Evolutionary conservation across 2,329 filamentous ascomycete genomes (phyloP), one percentile per base, ranked within the genome.

Genomic region (Diplodia corticola): DNA sequence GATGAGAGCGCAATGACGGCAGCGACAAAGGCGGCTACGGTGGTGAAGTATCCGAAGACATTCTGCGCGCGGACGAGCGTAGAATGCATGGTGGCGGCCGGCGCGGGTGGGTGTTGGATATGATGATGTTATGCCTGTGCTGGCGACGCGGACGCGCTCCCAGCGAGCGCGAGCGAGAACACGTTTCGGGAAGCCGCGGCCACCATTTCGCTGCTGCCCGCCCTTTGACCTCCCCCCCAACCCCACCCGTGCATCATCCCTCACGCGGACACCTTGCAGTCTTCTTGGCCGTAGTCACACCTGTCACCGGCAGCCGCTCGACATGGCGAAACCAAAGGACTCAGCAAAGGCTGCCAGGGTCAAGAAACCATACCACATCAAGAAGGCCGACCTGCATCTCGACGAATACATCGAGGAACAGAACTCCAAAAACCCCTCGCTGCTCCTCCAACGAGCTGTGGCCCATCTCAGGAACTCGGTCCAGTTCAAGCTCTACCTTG

Each of bases 41-140:
- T 96, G 20, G 95, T 98, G 84, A 98, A 97, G 87, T 96, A 97
- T 79, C 95, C 93, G 78, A 99, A 99, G 78, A 93, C 89, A 81
- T 92, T 94, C 80, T 99, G 95, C 71, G 90, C 79, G 71, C 95
- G 91, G 69, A 91, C 92, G 57, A 96, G 80, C 54, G 90, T 87
- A 75, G 92, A 96, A 80, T 97, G 90, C 95, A 99, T 98, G 68
- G 68, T 84, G 81, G 22, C 24, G 24, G 50, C 33, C 37, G 33
- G 35, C 33, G 46, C 24, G 54, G n/a, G 20, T 28, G 50, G 30
- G 5, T n/a, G 15, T 51, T 61, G 33, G 26, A n/a, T 35, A 51
- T 48, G 49, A 51, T 51, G 49, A 37, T 40, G 28, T 13, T 40
- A 33, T 28, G 7, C n/a, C 30, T 33, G 30, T 10, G 30, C 6